These are phyloP conservation scores for Baudoinia panamericana DNA, from an alignment of 495 filamentous ascomycete genomes.

Conservation along the genomic window DNA sequence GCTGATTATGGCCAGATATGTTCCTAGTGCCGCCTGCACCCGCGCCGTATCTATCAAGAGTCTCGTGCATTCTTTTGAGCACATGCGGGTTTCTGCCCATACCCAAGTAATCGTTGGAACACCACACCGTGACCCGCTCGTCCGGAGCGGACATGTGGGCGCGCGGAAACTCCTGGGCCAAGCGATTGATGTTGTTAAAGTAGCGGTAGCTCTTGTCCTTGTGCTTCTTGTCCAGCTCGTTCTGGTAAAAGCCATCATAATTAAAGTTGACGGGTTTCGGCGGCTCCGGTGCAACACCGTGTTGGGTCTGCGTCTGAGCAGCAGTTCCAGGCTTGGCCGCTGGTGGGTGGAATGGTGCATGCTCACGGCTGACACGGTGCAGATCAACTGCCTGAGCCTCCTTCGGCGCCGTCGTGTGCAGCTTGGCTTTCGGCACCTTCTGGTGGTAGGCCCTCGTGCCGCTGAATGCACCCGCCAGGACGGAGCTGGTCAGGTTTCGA, in stretches of 20 bases:
- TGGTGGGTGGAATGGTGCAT: slow-evolving; percentile 10
- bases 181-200: slow-evolving; percentile 99
- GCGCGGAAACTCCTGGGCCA: slow-evolving; percentile 90
- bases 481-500: slow-evolving; percentile 34
- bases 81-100: slow-evolving; percentile 91
- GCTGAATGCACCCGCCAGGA: slow-evolving; percentile 31
- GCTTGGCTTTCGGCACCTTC: slow-evolving; percentile 47
- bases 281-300: slow-evolving; percentile 24
- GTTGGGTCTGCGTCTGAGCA: slow-evolving; percentile 3
- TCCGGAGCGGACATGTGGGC: slow-evolving; percentile 78
- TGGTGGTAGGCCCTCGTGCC: slow-evolving; percentile 36
- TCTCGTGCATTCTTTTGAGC: slow-evolving; percentile 82
- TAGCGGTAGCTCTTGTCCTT: slow-evolving; percentile 99
- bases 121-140: slow-evolving; percentile 95
- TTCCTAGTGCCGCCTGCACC: slow-evolving; percentile 93
- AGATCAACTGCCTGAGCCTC: slow-evolving; percentile 60
- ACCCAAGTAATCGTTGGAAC: slow-evolving; percentile 95
- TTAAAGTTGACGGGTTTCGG: slow-evolving; percentile 53
- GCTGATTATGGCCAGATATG: slow-evolving; percentile 94
- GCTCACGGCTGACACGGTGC: slow-evolving; percentile 46
- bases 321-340: background rate
- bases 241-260: slow-evolving; percentile 79
- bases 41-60: slow-evolving; percentile 85
- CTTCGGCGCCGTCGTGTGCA: slow-evolving; percentile 65
- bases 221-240: slow-evolving; percentile 93